Conservation (phyloP, 2,329 filamentous ascomycete genomes). For the Diplodia mutila region DNA sequence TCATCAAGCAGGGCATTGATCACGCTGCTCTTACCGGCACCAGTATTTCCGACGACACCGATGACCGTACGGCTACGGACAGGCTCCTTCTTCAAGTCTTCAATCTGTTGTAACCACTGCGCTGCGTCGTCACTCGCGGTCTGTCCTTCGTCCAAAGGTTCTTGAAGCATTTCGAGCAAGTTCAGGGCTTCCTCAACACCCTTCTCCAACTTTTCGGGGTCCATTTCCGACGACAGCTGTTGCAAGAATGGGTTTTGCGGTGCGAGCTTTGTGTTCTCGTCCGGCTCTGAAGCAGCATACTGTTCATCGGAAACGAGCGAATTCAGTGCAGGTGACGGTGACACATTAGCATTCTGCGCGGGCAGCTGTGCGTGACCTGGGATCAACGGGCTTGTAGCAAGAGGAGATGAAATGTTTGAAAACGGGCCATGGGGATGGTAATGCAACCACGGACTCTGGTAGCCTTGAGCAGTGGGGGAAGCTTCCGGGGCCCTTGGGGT, state of each 20-base stretch:
- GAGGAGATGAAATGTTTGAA: not conserved
- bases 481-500: slow-evolving; percentile 29
- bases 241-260: slow-evolving; percentile 33
- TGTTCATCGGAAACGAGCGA: not conserved
- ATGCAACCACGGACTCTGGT: not conserved
- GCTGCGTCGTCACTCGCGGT: slow-evolving; percentile 36
- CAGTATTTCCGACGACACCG: slow-evolving; percentile 65
- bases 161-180: slow-evolving; percentile 42
- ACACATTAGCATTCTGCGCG: not conserved
- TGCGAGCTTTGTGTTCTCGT: not conserved
- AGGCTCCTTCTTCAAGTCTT: slow-evolving; percentile 46
- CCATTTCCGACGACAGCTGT: slow-evolving; percentile 38
- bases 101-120: slow-evolving; percentile 49
- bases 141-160: slow-evolving; percentile 35
- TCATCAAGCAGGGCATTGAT: slow-evolving; percentile 68
- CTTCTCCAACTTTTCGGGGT: slow-evolving; percentile 44
- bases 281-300: too few species aligned
- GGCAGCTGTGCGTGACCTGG: not conserved
- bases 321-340: not conserved
- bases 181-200: slow-evolving; percentile 45
- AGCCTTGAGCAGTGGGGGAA: slow-evolving; percentile 2
- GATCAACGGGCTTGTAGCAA: not conserved
- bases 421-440: not conserved
- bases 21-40: slow-evolving; percentile 64
- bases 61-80: slow-evolving; percentile 53